Percentiles rank a stretch among this genome's conserved stretches.
These are phyloP conservation scores for Chaetomium olivaceum DNA, from an alignment of 2,329 filamentous ascomycete species.

Conservation along the genomic window DNA sequence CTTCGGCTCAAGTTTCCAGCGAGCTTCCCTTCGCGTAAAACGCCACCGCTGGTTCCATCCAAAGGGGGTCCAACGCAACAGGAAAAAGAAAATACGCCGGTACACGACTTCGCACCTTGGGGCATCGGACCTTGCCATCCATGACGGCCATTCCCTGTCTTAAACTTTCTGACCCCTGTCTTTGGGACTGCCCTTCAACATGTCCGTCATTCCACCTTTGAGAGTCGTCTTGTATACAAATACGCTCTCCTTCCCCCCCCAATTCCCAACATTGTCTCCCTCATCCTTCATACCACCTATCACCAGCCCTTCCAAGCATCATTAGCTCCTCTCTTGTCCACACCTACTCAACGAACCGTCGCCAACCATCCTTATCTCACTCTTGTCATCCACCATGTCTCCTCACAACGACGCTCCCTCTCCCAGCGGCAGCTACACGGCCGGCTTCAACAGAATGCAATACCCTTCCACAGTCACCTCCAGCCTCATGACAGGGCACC, in stretches of 20 bases:
- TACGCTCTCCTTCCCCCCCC: conserved; percentile 27
- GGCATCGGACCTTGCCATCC: conserved; percentile 26
- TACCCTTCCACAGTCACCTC: conserved; percentile 40
- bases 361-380: not conserved
- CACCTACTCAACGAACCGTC: not conserved
- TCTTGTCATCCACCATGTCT: conserved; percentile 40
- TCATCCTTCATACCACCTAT: conserved; percentile 1
- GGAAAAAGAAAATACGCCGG: conserved; percentile 25
- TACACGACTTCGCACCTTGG: conserved; percentile 19
- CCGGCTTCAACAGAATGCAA: conserved; percentile 42
- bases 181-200: conserved; percentile 15
- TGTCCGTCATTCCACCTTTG: conserved; percentile 19
- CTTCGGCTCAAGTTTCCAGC: conserved; percentile 22
- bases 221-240: conserved; percentile 31
- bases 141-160: conserved; percentile 27
- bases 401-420: conserved; percentile 51
- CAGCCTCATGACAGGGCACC: conserved; percentile 35
- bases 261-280: not conserved
- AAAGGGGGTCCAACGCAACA: conserved; percentile 19
- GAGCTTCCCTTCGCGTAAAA: conserved; percentile 17
- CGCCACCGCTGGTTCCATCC: conserved; percentile 25
- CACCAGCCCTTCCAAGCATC: conserved; percentile 1
- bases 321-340: not conserved
- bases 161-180: conserved; percentile 22
- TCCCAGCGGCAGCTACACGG: conserved; percentile 48